A percentile compares a stretch with the other conserved stretches of the same genome.
These are phyloP conservation scores for Panicum miliaceum DNA, from an alignment of 176 grass and related monocot genomes.

Conservation along the genomic window DNA sequence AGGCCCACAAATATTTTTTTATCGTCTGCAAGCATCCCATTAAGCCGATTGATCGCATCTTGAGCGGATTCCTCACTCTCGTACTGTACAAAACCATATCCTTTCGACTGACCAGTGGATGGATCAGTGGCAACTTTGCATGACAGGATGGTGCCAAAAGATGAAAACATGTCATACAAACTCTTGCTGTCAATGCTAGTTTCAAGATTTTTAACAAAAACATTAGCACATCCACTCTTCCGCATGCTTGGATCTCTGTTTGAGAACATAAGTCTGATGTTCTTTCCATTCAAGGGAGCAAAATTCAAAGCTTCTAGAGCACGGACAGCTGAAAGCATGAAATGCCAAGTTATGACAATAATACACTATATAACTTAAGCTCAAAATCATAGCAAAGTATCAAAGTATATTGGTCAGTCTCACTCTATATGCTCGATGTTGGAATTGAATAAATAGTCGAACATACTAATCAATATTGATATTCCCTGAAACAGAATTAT, in stretches of 20 bases:
- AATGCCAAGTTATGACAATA: not conserved
- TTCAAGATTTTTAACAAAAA: conserved; percentile 63
- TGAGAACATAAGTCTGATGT: conserved; percentile 56
- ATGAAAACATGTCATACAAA: conserved; percentile 35
- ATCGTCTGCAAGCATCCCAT: conserved; percentile 52
- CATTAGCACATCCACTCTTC: conserved; percentile 47
- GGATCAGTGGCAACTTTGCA: conserved; percentile 55
- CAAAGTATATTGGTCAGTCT: not conserved
- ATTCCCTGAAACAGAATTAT: not conserved
- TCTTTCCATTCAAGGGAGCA: conserved; percentile 34
- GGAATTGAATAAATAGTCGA: not conserved
- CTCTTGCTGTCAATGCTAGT: conserved; percentile 48
- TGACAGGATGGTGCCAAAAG: conserved; percentile 53
- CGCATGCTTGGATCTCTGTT: conserved; percentile 47
- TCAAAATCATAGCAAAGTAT: not conserved
- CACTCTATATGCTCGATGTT: not conserved
- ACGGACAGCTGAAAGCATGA: conserved; percentile 36
- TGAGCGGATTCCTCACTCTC: conserved; percentile 40
- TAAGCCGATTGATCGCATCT: conserved; percentile 45
- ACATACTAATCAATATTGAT: not conserved
- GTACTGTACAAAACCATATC: conserved; percentile 60
- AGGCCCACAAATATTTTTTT: conserved; percentile 46
- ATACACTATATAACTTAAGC: not conserved
- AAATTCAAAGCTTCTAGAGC: conserved; percentile 59
- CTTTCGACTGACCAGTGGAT: conserved; percentile 41